Conservation (phyloP, 306 rosid genomes). For the Corylus americana region DNA sequence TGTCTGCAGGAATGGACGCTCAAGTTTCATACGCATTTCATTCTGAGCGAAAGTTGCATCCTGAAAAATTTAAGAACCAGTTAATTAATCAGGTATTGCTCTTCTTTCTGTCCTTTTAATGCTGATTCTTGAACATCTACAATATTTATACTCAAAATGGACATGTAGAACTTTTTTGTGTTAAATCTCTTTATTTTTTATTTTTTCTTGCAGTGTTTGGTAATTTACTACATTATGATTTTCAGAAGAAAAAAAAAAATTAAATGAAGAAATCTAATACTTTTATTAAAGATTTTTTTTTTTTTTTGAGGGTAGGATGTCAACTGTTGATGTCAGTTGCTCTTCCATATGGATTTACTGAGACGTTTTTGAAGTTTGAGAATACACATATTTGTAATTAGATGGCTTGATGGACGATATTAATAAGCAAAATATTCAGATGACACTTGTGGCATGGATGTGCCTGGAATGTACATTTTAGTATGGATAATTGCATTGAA, state of each 20-base stretch:
- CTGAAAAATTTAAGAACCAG: constrained; percentile 90
- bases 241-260: background rate
- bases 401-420: background rate
- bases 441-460: background rate
- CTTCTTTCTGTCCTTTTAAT: constrained; percentile 11
- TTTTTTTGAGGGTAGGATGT: background rate
- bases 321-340: background rate
- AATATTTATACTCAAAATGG: constrained; percentile 1
- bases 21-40: constrained; percentile 97
- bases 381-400: background rate
- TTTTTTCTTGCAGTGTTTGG: background rate
- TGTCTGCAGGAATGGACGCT: constrained; percentile 87
- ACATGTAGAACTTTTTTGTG: background rate
- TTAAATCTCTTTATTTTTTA: background rate
- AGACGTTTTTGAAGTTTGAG: background rate
- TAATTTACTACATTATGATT: background rate
- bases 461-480: background rate
- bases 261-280: background rate
- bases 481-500: background rate
- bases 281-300: background rate
- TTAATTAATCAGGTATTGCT: constrained; percentile 71
- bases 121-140: background rate
- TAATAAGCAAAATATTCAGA: background rate
- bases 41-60: constrained; percentile 87
- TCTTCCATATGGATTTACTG: background rate